phyloP scores from a whole-genome alignment of 2,329 filamentous ascomycete species.

The Escovopsis sp. region DNA sequence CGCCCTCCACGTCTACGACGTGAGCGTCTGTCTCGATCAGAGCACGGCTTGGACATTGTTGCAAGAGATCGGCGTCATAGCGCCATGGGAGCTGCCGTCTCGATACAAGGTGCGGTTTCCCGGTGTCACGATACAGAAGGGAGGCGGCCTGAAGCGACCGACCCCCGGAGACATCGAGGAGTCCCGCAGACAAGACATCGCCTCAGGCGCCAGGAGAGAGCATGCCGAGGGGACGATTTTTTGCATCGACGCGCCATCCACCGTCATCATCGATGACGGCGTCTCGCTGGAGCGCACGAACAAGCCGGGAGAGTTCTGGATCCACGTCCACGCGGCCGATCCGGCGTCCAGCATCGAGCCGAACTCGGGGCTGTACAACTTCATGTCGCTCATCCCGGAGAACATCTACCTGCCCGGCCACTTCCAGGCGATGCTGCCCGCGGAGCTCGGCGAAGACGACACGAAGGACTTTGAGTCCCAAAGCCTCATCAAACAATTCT shows the following conservation, averaged over 20 bases:
- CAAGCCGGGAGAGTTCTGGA: slow-evolving; percentile 46
- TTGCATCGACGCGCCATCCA: slow-evolving; percentile 54
- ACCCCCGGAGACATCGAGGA: slow-evolving; percentile 17
- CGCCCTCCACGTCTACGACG: slow-evolving; percentile 43
- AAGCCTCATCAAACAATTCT: slow-evolving; percentile 35
- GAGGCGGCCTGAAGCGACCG: slow-evolving; percentile 26
- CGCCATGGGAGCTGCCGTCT: slow-evolving; percentile 54
- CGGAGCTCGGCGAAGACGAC: slow-evolving; percentile 15
- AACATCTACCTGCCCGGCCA: slow-evolving; percentile 47
- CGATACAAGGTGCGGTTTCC: slow-evolving; percentile 47
- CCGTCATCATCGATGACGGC: slow-evolving; percentile 65
- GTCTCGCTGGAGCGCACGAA: slow-evolving; percentile 52
- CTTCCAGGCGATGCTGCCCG: slow-evolving; percentile 42
- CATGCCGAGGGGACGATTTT: slow-evolving; percentile 48
- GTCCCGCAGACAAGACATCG: slow-evolving; percentile 27
- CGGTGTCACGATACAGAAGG: slow-evolving; percentile 26
- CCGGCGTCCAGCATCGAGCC: slow-evolving; percentile 55
- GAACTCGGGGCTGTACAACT: slow-evolving; percentile 41
- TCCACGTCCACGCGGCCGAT: slow-evolving; percentile 67
- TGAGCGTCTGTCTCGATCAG: slow-evolving; percentile 22
- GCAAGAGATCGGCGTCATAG: slow-evolving; percentile 58
- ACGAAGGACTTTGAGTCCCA: slow-evolving; percentile 18
- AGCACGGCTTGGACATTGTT: slow-evolving; percentile 49
- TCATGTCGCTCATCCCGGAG: slow-evolving; percentile 44
- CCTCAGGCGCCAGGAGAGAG: slow-evolving; percentile 38